Percentiles rank a stretch among this genome's conserved stretches.
phyloP scores from a whole-genome alignment of 2,329 filamentous ascomycete genomes.

The Beauveria australis region DNA sequence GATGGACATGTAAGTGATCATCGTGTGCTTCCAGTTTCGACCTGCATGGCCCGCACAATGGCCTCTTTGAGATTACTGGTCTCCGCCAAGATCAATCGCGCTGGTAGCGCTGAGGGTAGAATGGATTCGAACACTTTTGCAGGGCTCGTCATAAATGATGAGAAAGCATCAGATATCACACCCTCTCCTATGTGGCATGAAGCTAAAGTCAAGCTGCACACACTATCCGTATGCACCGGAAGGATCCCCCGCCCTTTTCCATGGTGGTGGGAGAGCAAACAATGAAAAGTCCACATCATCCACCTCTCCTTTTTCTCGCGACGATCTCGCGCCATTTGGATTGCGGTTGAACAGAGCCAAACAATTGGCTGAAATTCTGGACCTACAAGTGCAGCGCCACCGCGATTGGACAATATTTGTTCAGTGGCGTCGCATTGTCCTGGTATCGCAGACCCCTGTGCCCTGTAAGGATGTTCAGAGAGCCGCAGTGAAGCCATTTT shows the following conservation, averaged over 20 bases:
- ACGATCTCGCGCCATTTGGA: neutral
- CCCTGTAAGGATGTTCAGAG: neutral
- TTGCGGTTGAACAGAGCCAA: neutral
- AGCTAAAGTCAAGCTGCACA: neutral
- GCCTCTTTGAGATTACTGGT: constrained; percentile 5
- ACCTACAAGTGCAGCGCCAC: neutral
- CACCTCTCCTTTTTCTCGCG: neutral
- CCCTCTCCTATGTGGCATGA: neutral
- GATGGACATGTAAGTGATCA: constrained; percentile 9
- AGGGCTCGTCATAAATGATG: constrained; percentile 5
- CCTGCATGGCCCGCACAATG: constrained; percentile 5
- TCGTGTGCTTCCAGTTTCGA: constrained; percentile 6
- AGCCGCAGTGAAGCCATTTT: neutral
- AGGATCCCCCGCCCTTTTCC: neutral
- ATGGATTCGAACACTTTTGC: neutral
- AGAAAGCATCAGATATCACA: constrained; percentile 3
- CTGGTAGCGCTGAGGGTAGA: neutral
- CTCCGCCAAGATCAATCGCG: neutral
- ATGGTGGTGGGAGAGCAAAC: neutral
- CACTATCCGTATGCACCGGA: constrained; percentile 3
- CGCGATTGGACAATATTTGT: constrained; percentile 2
- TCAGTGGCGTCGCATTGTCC: neutral
- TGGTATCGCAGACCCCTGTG: neutral
- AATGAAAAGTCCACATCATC: constrained; percentile 1
- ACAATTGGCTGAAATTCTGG: constrained; percentile 4